A percentile compares a stretch with the other conserved stretches of the same genome.
phyloP scores from a whole-genome alignment of 2,329 filamentous ascomycete genomes.

The Aspergillus pseudoglaucus region DNA sequence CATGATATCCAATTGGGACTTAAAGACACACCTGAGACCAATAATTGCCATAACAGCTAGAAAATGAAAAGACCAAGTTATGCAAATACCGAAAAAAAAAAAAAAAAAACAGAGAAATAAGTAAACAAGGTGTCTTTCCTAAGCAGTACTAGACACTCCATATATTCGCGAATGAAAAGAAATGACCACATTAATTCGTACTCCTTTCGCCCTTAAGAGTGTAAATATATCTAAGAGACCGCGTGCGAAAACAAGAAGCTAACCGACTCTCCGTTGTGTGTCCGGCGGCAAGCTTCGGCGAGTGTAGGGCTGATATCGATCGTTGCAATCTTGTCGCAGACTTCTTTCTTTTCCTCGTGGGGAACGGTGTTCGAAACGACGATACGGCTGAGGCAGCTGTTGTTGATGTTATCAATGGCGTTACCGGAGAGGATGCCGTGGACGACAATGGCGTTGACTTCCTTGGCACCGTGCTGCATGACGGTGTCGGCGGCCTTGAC shows the following conservation, averaged over 20 bases:
- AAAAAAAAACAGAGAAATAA: constrained; percentile 1
- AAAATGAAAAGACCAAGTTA: constrained; percentile 12
- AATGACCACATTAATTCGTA: background rate
- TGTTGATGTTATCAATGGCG: constrained; percentile 79
- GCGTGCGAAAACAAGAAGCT: constrained; percentile 47
- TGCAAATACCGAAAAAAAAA: constrained; percentile 11
- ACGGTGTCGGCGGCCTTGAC: constrained; percentile 85
- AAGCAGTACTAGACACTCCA: constrained; percentile 3
- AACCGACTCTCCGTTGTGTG: constrained; percentile 47
- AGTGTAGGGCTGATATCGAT: constrained; percentile 83
- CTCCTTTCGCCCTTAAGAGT: background rate
- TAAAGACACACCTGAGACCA: background rate
- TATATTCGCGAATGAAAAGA: background rate
- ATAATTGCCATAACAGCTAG: background rate
- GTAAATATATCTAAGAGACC: constrained; percentile 28
- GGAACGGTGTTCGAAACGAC: constrained; percentile 90
- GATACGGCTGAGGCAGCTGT: constrained; percentile 66
- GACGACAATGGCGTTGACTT: constrained; percentile 91
- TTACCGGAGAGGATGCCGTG: constrained; percentile 86
- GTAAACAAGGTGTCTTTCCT: background rate
- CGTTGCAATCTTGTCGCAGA: constrained; percentile 74
- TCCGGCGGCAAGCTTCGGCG: constrained; percentile 44
- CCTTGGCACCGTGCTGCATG: constrained; percentile 75
- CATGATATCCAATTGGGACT: background rate
- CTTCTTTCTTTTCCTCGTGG: constrained; percentile 69